These are phyloP conservation scores for Cardiospermum halicacabum DNA, from an alignment of 345 rosid genomes.

Conservation along the genomic window DNA sequence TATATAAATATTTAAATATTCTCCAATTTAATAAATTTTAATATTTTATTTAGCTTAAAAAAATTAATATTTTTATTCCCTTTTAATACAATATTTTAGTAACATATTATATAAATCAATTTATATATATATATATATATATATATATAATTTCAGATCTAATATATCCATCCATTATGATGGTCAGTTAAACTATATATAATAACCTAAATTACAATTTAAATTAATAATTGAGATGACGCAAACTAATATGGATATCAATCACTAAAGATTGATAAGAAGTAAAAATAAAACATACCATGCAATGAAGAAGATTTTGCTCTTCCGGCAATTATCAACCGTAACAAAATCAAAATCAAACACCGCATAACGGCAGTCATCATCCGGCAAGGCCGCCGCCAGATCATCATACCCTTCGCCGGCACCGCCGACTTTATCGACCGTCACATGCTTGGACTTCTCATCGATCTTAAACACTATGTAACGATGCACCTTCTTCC, in stretches of 20 bases:
- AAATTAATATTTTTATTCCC: too few relatives aligned
- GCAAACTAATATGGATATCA: not conserved
- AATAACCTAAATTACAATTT: too few relatives aligned
- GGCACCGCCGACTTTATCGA: conserved; percentile 85
- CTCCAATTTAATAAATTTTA: too few relatives aligned
- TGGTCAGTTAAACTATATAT: too few relatives aligned
- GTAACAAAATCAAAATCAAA: conserved; percentile 94
- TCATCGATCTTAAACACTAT: conserved; percentile 96
- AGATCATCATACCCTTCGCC: conserved; percentile 78
- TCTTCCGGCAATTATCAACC: conserved; percentile 86
- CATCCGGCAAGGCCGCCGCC: conserved; percentile 67
- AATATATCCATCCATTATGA: too few relatives aligned
- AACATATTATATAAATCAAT: too few relatives aligned
- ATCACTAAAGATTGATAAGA: not conserved
- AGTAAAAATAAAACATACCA: conserved; percentile 48
- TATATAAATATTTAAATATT: too few relatives aligned
- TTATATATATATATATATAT: too few relatives aligned
- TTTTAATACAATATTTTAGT: too few relatives aligned
- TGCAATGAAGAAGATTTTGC: conserved; percentile 99
- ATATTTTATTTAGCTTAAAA: too few relatives aligned
- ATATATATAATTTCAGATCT: too few relatives aligned
- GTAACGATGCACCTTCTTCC: conserved; percentile 84
- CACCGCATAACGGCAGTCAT: conserved; percentile 90
- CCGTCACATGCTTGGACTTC: conserved; percentile 73
- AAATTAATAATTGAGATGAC: not conserved